Evolutionary conservation across 176 grass and related monocot species (phyloP).

Genomic region (Tillandsia fasciculata): DNA sequence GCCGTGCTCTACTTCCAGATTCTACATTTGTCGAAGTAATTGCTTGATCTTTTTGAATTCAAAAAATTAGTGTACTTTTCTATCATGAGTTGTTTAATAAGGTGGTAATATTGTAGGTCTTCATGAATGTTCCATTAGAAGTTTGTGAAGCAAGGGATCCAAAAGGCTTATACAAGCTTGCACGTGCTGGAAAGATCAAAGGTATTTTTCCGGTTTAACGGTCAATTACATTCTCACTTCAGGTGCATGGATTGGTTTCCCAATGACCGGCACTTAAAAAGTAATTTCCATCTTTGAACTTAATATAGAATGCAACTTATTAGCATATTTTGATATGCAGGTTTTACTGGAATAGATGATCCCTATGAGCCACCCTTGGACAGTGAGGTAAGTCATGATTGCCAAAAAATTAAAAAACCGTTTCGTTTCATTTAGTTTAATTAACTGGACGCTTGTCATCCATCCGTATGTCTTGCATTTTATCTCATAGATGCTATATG

Average conservation of each 20-base stretch:
- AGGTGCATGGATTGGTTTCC: neutral
- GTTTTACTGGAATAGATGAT: constrained; percentile 95
- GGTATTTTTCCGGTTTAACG: constrained; percentile 21
- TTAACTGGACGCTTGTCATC: neutral
- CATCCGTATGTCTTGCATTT: too few species aligned
- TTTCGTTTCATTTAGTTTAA: neutral
- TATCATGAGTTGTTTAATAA: neutral
- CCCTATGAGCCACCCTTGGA: constrained; percentile 76
- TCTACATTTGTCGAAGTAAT: constrained; percentile 86
- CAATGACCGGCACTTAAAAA: neutral
- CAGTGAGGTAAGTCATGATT: constrained; percentile 54
- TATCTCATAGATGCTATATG: too few species aligned
- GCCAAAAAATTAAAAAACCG: too few species aligned
- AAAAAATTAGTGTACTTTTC: neutral
- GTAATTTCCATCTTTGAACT: neutral
- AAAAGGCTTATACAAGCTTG: constrained; percentile 97
- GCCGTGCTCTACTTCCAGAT: constrained; percentile 64
- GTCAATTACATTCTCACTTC: neutral
- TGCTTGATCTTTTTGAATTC: neutral
- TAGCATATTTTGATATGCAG: constrained; percentile 27
- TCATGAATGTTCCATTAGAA: constrained; percentile 80
- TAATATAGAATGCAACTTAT: too few species aligned
- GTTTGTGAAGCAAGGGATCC: constrained; percentile 91
- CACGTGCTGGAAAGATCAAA: constrained; percentile 94
- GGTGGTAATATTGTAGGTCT: constrained; percentile 47